Evolutionary conservation across 768 basidiomycete species (phyloP), one percentile per base, ranked within the genome.

Genomic region (Brasilioporus rufonigricans): DNA sequence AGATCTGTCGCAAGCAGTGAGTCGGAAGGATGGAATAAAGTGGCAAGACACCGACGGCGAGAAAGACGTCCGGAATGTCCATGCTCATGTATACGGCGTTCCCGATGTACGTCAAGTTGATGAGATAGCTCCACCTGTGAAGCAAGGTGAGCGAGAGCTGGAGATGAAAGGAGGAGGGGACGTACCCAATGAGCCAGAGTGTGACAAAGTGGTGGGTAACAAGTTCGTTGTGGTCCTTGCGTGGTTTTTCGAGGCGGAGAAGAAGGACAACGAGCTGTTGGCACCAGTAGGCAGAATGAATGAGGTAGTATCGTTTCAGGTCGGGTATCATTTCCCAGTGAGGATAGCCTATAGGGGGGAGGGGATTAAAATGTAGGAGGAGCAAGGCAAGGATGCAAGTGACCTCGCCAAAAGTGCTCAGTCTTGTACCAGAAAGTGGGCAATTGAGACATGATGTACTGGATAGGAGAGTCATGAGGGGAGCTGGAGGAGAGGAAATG

Each of bases 71-170:
- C 0, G 95, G 93, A 19, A 95, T 78, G 74, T 99, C 97, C 97
- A 98, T 98, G 68, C 93, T 97, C 74, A 95, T 80, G 64, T 87
- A 98, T 27, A 99, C 82, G 6, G 93, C 88, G 59, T 91, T 89
- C 11, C 97, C 97, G 40, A 98, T 94, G 48, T 82, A 71, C 0
- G 94, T 98, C 49, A 93, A 40, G 71, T 92, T 94, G 60, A 85
- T 57, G 31, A 86, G 61, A 64, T 93, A 91, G 61, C 91, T 93
- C 91, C 92, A 92, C 35, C 91, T 93, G 65, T 23, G 33, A 38
- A 40, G 41, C 4, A 26, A 23, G 14, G 33, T 61, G 51, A 59
- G 43, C 35, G 12, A 12, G 7, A 13, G 14, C 36, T 13, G 3
- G 1, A 16, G 32, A 9, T 18, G 10, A 49, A 52, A 9, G 12